phyloP scores from a whole-genome alignment of 176 grass and related monocot species.

The Oryza coarctata region DNA sequence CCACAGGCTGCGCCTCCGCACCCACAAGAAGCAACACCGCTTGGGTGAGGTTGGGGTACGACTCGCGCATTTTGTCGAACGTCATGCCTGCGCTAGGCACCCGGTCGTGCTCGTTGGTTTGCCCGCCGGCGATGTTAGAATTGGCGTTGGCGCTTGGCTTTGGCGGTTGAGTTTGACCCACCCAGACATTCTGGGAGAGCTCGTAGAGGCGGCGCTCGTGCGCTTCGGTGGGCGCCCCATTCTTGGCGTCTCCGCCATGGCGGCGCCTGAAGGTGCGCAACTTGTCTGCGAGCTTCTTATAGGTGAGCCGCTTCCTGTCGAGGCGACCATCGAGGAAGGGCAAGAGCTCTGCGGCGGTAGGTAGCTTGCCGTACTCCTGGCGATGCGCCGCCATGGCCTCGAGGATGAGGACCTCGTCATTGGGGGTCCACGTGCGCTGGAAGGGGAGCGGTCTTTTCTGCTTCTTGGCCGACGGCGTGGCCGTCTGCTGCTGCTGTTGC shows the following conservation, averaged over 20 bases:
- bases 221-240: neutral
- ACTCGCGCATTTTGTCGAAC: neutral
- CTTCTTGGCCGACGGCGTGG: no score
- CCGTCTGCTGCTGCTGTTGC: no score
- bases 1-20: neutral
- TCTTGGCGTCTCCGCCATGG: slow-evolving; percentile 12
- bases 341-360: neutral
- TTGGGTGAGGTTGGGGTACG: slow-evolving; percentile 25
- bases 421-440: slow-evolving; percentile 35
- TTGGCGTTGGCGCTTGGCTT: neutral
- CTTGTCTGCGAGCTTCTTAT: slow-evolving; percentile 12
- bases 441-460: neutral
- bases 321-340: slow-evolving; percentile 3
- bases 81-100: neutral
- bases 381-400: slow-evolving; percentile 35
- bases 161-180: no score
- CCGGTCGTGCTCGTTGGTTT: no score
- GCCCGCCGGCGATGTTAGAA: no score
- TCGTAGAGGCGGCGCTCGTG: slow-evolving; percentile 22
- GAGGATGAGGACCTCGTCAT: slow-evolving; percentile 27
- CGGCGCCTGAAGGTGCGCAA: slow-evolving; percentile 29
- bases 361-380: neutral
- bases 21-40: slow-evolving; percentile 5
- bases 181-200: slow-evolving; percentile 45
- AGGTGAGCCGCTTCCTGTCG: neutral